These are phyloP conservation scores for Guyanaporus albipodus DNA, from an alignment of 768 basidiomycete species.

Conservation along the genomic window DNA sequence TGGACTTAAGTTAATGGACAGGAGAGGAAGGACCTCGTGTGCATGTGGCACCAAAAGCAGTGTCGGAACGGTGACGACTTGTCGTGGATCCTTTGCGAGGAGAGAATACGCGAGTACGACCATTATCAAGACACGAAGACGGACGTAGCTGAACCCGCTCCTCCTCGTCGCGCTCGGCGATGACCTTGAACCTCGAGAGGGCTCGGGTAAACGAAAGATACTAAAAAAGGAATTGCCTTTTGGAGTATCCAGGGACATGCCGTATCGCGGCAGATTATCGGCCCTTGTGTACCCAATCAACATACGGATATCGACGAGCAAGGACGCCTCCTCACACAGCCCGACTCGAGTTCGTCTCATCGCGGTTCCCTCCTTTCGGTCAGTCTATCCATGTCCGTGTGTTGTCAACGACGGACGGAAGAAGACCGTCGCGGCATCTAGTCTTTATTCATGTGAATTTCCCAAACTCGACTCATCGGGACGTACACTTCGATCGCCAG, in stretches of 20 bases:
- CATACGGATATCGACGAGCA: slow-evolving; percentile 9
- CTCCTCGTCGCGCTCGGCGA: slow-evolving; percentile 2
- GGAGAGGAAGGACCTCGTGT: slow-evolving; percentile 35
- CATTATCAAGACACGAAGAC: slow-evolving; percentile 5
- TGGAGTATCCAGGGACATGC: slow-evolving; percentile 22
- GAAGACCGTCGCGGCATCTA: slow-evolving; percentile 6
- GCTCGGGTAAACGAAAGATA: slow-evolving; percentile 13
- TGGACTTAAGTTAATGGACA: slow-evolving; percentile 38
- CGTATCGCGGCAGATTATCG: slow-evolving; percentile 28
- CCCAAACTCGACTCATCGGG: slow-evolving; percentile 7
- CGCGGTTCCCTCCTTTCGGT: background rate
- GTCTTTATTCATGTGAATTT: slow-evolving; percentile 10
- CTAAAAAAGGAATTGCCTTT: slow-evolving; percentile 26
- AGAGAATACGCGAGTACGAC: slow-evolving; percentile 10
- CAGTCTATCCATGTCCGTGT: background rate
- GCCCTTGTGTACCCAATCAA: slow-evolving; percentile 25
- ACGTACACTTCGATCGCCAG: slow-evolving; percentile 1
- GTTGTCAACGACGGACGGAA: background rate
- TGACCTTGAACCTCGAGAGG: background rate
- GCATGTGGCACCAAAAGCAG: slow-evolving; percentile 32
- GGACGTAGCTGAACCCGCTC: slow-evolving; percentile 14
- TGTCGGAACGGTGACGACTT: slow-evolving; percentile 25
- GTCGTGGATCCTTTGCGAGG: slow-evolving; percentile 19
- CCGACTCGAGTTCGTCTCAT: background rate
- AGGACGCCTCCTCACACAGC: background rate